Conservation (phyloP, 495 filamentous ascomycete species). For the Patellaria atrata region DNA sequence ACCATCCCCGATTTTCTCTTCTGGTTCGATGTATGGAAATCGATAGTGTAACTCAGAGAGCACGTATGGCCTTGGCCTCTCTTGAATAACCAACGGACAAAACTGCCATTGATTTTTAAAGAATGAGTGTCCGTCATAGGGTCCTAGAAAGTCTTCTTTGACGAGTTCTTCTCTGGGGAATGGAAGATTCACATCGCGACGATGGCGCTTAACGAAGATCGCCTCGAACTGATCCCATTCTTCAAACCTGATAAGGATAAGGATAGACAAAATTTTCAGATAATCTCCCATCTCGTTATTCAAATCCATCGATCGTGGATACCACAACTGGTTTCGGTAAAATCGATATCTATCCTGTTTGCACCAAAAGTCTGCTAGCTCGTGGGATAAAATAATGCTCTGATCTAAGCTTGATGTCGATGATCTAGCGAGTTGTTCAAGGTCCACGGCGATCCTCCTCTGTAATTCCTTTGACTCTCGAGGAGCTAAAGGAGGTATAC, state of each 20-base stretch:
- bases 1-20: neutral
- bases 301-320: constrained; percentile 1
- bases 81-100: constrained; percentile 2
- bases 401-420: too few species aligned
- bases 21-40: constrained; percentile 1
- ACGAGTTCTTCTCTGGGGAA: neutral
- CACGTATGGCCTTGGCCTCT: neutral
- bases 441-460: too few species aligned
- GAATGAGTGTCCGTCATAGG: neutral
- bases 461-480: too few species aligned
- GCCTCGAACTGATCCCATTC: constrained; percentile 3
- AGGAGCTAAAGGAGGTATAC: too few species aligned
- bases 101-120: neutral
- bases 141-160: neutral
- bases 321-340: constrained; percentile 1
- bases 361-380: neutral
- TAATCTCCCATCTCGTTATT: constrained; percentile 1
- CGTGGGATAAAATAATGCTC: constrained; percentile 3
- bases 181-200: neutral
- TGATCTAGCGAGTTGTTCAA: too few species aligned
- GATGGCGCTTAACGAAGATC: constrained; percentile 1
- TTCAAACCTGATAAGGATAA: neutral
- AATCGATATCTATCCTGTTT: neutral
- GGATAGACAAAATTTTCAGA: constrained; percentile 4
- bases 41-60: neutral